Evolutionary conservation across 192 early-diverging fungal species (phyloP), one percentile per base, ranked within the genome.

Genomic region (Coemansia sp.): DNA sequence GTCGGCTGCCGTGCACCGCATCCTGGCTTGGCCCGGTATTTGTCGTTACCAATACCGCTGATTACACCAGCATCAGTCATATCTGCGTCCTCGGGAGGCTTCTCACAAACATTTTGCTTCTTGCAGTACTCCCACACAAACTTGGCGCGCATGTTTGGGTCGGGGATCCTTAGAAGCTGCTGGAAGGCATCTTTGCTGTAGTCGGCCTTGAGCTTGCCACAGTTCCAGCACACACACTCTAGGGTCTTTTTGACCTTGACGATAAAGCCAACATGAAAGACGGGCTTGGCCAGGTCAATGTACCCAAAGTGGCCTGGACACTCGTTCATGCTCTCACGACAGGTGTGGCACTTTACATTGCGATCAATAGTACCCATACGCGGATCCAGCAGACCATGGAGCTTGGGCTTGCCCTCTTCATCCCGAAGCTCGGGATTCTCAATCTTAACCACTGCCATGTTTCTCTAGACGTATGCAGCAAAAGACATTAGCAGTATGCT

Each of bases 291-390:
- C 6, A 99, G 85, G 55, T 96, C 91, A 71, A 99, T 93, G 64
- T 96, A 90, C 11, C 90, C 96, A 85, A 99, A 99, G 71, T 99
- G 96, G 45, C 96, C 94, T 40, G 93, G 93, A 68, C 96, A 99
- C 62, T 93, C 89, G 14, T 84, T 83, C 93, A 94, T 95, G 64
- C 87, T 89, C 62, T 94, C 92, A 47, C 87, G 87, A 74, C 96
- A 99, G 8, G 96, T 97, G 56, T 89, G 87, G 69, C 96, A 99
- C 77, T 92, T 94, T 83, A 92, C 93, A 66, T 94, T 94, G 54
- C 92, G 87, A 70, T 99, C 94, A 58, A 96, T 93, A 12, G 96
- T 97, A 30, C 96, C 96, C 89, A 99, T 87, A 28, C 93, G 84
- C 40, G 93, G 85, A 70, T 99, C 96, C 23, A 93, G 69, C 37